A percentile compares a stretch with the other conserved stretches of the same genome.
Evolutionary conservation across 1,284 basidiomycete species (phyloP).

Genomic region (Ustilago tritici): DNA sequence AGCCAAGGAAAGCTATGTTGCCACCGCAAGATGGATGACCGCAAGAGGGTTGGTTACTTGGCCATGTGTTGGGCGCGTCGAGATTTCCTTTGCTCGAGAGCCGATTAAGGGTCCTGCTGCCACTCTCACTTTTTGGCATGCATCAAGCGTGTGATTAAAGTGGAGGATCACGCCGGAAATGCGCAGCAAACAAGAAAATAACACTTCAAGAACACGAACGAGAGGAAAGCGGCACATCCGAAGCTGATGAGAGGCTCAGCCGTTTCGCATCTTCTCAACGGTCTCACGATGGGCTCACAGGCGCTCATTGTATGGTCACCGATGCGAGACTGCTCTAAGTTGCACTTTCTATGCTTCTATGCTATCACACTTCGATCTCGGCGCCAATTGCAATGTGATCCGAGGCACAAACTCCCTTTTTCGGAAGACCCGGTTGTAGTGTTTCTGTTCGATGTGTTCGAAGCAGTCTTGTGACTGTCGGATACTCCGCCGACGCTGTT

Average conservation of each 20-base stretch:
- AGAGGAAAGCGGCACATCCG: not conserved
- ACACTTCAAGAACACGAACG: not conserved
- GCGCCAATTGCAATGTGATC: conserved; percentile 84
- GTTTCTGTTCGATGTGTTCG: conserved; percentile 77
- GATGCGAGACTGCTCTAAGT: not conserved
- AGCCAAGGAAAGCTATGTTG: not conserved
- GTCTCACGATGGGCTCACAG: not conserved
- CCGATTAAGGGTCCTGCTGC: not conserved
- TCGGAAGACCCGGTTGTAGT: conserved; percentile 82
- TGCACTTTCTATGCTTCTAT: not conserved
- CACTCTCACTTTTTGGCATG: not conserved
- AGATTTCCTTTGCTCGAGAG: not conserved
- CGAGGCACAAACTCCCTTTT: conserved; percentile 81
- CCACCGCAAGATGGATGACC: not conserved
- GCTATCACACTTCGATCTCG: conserved; percentile 47
- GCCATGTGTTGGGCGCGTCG: not conserved
- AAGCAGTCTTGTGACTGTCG: conserved; percentile 76
- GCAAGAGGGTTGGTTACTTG: not conserved
- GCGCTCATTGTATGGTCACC: not conserved
- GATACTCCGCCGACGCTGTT: conserved; percentile 39
- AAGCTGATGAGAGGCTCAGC: not conserved
- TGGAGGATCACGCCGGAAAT: not conserved
- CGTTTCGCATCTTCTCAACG: not conserved
- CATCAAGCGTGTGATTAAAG: conserved; percentile 1
- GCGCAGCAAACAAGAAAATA: not conserved